Evolutionary conservation across 108 stramenopile species (phyloP).

Genomic region (Skeletonema potamos): DNA sequence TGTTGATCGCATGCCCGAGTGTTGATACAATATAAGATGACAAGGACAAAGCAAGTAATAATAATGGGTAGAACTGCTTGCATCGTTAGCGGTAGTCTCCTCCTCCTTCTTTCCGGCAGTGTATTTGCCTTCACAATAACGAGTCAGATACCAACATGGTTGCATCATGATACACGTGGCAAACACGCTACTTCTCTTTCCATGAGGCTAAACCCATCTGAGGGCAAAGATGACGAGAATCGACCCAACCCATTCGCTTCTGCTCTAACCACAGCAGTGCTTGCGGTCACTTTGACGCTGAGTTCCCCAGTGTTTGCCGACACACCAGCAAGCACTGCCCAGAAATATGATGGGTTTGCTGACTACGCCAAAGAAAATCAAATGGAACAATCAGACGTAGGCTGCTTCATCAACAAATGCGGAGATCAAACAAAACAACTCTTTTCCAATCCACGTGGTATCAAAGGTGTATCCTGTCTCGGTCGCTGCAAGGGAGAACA

Average conservation of each 20-base stretch:
- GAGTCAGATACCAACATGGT: background rate
- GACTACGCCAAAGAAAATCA: constrained; percentile 83
- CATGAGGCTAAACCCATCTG: background rate
- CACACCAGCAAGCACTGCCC: constrained; percentile 15
- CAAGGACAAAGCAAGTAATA: background rate
- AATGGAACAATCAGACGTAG: constrained; percentile 82
- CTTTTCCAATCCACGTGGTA: constrained; percentile 86
- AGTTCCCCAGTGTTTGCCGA: constrained; percentile 30
- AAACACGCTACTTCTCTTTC: background rate
- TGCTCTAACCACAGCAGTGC: background rate
- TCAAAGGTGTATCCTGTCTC: constrained; percentile 84
- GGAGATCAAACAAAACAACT: constrained; percentile 71
- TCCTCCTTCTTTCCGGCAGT: background rate
- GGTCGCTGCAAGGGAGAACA: constrained; percentile 94
- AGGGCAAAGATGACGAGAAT: background rate
- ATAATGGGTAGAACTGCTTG: background rate
- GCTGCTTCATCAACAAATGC: constrained; percentile 83
- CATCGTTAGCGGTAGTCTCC: background rate
- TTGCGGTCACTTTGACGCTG: constrained; percentile 4
- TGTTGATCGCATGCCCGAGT: too few species aligned
- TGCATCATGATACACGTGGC: background rate
- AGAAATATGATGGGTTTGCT: constrained; percentile 80
- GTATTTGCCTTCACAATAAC: background rate
- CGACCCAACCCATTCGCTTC: constrained; percentile 6
- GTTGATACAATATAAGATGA: background rate